These are phyloP conservation scores for Candida gigantensis DNA, from an alignment of 1,139 yeast species.

Conservation along the genomic window DNA sequence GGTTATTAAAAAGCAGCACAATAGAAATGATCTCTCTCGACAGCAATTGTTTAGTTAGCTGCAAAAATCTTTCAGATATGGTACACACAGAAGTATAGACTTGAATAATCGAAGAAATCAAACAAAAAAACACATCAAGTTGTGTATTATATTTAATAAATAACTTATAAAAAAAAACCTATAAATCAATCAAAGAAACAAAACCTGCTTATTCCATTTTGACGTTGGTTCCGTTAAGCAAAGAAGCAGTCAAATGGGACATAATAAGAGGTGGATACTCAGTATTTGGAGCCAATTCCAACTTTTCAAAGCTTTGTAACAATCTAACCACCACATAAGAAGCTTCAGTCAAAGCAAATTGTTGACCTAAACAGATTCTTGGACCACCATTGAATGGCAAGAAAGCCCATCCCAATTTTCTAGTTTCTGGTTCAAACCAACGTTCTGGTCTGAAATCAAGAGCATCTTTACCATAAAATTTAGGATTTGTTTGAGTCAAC, in stretches of 20 bases:
- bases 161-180: too few relatives aligned
- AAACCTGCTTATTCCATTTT: slow-evolving; percentile 5
- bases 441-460: slow-evolving; percentile 48
- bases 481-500: slow-evolving; percentile 39
- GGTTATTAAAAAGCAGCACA: too few relatives aligned
- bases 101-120: too few relatives aligned
- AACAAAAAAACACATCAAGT: too few relatives aligned
- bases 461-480: slow-evolving; percentile 48
- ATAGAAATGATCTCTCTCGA: too few relatives aligned
- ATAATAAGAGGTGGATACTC: slow-evolving; percentile 33
- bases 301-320: slow-evolving; percentile 22
- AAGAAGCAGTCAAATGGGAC: slow-evolving; percentile 39
- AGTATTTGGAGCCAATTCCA: slow-evolving; percentile 5
- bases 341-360: slow-evolving; percentile 47
- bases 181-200: too few relatives aligned
- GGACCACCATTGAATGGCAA: slow-evolving; percentile 47
- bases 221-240: slow-evolving; percentile 27
- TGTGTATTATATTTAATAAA: too few relatives aligned
- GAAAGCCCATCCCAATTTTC: slow-evolving; percentile 38
- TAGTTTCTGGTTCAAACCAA: slow-evolving; percentile 33
- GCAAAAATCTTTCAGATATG: too few relatives aligned
- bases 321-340: slow-evolving; percentile 27
- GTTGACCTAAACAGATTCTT: slow-evolving; percentile 47
- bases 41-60: too few relatives aligned
- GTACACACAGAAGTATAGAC: too few relatives aligned